Percentiles rank a stretch among this genome's conserved stretches.
Conservation (phyloP, 2,329 filamentous ascomycete genomes). For the Diaporthe amygdali region DNA sequence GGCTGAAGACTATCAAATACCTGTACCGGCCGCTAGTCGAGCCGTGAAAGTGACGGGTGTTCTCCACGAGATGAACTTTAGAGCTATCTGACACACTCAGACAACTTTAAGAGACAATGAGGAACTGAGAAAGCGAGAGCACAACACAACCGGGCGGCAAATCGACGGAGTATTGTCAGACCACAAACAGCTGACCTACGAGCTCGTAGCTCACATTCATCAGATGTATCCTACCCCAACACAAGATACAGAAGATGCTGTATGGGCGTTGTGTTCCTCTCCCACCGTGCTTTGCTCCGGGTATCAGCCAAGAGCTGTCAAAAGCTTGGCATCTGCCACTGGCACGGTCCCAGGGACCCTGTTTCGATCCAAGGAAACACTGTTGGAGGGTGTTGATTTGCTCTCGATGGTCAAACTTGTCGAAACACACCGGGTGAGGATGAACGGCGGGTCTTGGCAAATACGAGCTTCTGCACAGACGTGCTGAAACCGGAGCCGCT, state of each 20-base stretch:
- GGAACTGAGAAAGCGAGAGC: not conserved
- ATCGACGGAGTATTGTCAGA: too few species aligned
- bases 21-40: not conserved
- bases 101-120: not conserved
- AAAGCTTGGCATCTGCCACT: conserved; percentile 9
- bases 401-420: not conserved
- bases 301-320: conserved; percentile 20
- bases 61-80: not conserved
- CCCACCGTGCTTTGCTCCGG: not conserved
- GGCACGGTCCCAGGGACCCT: not conserved
- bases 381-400: conserved; percentile 1
- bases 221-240: not conserved
- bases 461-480: conserved; percentile 18
- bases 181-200: not conserved
- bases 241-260: not conserved
- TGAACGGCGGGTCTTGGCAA: conserved; percentile 10
- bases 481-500: conserved; percentile 3
- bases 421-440: conserved; percentile 5
- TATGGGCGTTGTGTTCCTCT: not conserved
- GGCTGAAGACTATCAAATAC: not conserved
- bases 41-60: not conserved
- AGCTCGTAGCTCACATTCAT: not conserved
- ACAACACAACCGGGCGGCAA: too few species aligned
- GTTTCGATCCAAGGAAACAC: not conserved
- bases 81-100: too few species aligned